Evolutionary conservation across 2,329 filamentous ascomycete genomes (phyloP), one percentile per base, ranked within the genome.

Genomic region (Beauveria australis): DNA sequence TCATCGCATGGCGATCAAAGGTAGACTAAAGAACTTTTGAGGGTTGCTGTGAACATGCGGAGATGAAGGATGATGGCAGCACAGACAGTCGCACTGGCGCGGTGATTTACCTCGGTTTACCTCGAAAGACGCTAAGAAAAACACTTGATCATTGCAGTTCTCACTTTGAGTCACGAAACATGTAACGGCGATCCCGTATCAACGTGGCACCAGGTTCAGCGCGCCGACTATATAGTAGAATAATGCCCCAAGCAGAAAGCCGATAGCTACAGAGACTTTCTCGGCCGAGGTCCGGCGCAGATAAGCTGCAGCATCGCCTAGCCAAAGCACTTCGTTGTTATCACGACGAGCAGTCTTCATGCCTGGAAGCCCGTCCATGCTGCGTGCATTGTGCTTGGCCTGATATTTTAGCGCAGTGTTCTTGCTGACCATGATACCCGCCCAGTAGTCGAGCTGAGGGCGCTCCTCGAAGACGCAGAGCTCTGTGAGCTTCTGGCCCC

Each of bases 301-400:
- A 61, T 68, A 65, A 12, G 71, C 68, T 46, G 65, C 68, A 40
- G 65, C 63, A 54, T 82, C 76, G 19, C 75, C 75, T 18, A 79
- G 30, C 67, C 75, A 76, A 46, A 83, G 61, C 62, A 69, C 72
- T 71, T 85, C 75, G 2, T 81, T 81, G 2, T 70, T 71, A 30
- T 76, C 77, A 49, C 76, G 74, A 63, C 83, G 75, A 24, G 83
- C 84, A 5, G 74, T 74, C 60, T 74, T 77, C 65, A 88, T 68
- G 0, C 84, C 84, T 0, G 83, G 81, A 22, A 87, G 71, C 1
- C 82, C 83, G 64, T 88, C 85, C 49, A 88, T 74, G 68, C 81
- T 85, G 52, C 67, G 64, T 2, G 74, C 66, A 66, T 89, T 89
- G 65, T 78, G 81, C 63, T 76, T 68, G 24, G 74, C 75, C 67